phyloP scores from a whole-genome alignment of 2,329 filamentous ascomycete species.

The Nothopassalora personata region DNA sequence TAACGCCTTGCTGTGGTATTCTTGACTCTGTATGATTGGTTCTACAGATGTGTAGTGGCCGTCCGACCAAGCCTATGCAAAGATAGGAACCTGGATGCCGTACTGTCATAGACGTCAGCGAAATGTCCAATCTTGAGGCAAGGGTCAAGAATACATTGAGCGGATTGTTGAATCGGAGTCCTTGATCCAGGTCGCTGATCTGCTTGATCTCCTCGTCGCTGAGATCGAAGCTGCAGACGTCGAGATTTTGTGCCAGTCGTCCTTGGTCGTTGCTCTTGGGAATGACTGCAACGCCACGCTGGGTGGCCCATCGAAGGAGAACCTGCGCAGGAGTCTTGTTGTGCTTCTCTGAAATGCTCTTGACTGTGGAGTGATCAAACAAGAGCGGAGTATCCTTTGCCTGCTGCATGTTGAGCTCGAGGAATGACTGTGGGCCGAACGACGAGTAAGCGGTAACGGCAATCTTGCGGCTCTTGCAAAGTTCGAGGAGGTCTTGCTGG shows the following conservation, averaged over 20 bases:
- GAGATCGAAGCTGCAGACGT: constrained; percentile 62
- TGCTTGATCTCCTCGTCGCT: constrained; percentile 59
- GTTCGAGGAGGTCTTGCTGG: constrained; percentile 64
- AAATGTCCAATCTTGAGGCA: constrained; percentile 23
- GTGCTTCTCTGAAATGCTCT: constrained; percentile 61
- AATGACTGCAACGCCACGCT: constrained; percentile 74
- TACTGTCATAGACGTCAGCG: constrained; percentile 10
- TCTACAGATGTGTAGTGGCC: not conserved
- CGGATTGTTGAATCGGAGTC: constrained; percentile 73
- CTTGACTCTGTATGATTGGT: not conserved
- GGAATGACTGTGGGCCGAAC: constrained; percentile 73
- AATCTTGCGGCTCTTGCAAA: constrained; percentile 65
- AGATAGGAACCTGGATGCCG: constrained; percentile 8
- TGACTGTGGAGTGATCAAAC: constrained; percentile 64
- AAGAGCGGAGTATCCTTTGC: constrained; percentile 62
- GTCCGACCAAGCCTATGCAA: constrained; percentile 9
- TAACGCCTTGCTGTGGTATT: not conserved
- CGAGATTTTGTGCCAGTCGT: constrained; percentile 60
- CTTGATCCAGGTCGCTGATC: constrained; percentile 60
- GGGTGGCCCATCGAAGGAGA: constrained; percentile 80
- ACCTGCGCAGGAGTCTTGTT: constrained; percentile 73
- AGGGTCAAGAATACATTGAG: constrained; percentile 25
- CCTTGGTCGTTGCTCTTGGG: constrained; percentile 64
- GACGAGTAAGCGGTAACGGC: constrained; percentile 77
- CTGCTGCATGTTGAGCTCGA: constrained; percentile 68